phyloP scores from a whole-genome alignment of 108 stramenopile species.

The Hondaea fermentalgiana region DNA sequence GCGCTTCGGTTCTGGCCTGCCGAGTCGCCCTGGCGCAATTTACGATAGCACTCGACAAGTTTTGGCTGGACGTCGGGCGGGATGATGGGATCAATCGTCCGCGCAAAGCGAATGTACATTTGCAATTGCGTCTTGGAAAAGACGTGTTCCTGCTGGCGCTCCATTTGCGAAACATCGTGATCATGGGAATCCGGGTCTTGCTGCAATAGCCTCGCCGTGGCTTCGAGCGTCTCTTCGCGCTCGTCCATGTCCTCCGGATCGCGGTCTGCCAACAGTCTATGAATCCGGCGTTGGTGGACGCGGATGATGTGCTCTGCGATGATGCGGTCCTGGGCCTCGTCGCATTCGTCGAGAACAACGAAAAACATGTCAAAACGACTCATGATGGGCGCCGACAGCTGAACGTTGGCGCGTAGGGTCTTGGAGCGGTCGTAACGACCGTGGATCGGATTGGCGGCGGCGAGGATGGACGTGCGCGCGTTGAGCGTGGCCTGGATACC shows the following conservation, averaged over 20 bases:
- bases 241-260: constrained; percentile 14
- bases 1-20: constrained; percentile 82
- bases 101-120: constrained; percentile 79
- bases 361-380: constrained; percentile 98
- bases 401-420: constrained; percentile 88
- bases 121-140: constrained; percentile 76
- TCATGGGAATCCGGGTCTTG: constrained; percentile 38
- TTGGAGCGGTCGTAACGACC: constrained; percentile 97
- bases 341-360: constrained; percentile 94
- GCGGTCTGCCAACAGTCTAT: background rate
- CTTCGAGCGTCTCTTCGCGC: background rate
- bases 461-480: constrained; percentile 92
- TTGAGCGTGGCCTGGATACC: constrained; percentile 98
- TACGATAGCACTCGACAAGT: constrained; percentile 92
- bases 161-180: background rate
- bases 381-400: constrained; percentile 87
- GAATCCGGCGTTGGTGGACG: constrained; percentile 55
- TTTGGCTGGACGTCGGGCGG: constrained; percentile 66
- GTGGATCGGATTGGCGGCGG: constrained; percentile 96
- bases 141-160: background rate
- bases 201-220: constrained; percentile 44
- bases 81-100: constrained; percentile 75
- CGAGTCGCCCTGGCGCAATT: constrained; percentile 80
- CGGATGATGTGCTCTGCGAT: constrained; percentile 91
- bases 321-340: constrained; percentile 74